phyloP scores from a whole-genome alignment of 257 asterid species.

The Gentiana dahurica region DNA sequence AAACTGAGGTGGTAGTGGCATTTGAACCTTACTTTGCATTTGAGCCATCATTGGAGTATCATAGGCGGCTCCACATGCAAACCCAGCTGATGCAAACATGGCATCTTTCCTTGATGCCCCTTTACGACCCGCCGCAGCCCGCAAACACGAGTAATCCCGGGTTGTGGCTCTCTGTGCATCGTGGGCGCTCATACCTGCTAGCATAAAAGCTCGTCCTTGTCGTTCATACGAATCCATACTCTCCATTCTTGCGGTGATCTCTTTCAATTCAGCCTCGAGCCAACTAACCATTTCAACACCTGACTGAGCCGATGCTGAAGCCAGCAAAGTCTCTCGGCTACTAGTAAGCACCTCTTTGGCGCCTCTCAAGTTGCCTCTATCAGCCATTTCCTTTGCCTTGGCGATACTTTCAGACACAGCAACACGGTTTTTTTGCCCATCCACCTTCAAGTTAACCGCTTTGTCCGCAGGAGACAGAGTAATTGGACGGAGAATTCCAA shows the following conservation, averaged over 20 bases:
- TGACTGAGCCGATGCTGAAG: constrained; percentile 21
- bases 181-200: no score
- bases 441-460: constrained; percentile 25
- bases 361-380: constrained; percentile 24
- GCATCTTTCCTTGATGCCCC: no score
- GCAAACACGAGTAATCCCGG: no score
- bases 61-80: no score
- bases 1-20: no score
- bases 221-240: constrained; percentile 17
- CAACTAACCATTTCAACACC: constrained; percentile 23
- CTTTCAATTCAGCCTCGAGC: constrained; percentile 29
- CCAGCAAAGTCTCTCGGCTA: constrained; percentile 7
- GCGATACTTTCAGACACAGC: constrained; percentile 22
- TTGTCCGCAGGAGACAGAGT: constrained; percentile 8
- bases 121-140: no score
- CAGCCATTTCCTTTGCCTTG: constrained; percentile 33
- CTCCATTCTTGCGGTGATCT: constrained; percentile 25
- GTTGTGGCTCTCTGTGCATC: no score
- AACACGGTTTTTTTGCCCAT: constrained; percentile 31
- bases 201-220: constrained; percentile 34
- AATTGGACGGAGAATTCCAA: constrained; percentile 24
- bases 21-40: no score
- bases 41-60: no score
- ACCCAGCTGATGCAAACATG: no score
- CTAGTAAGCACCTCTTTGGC: constrained; percentile 16